These are phyloP conservation scores for Paracamarosporium sp. DNA, from an alignment of 2,329 filamentous ascomycete genomes.

Conservation along the genomic window DNA sequence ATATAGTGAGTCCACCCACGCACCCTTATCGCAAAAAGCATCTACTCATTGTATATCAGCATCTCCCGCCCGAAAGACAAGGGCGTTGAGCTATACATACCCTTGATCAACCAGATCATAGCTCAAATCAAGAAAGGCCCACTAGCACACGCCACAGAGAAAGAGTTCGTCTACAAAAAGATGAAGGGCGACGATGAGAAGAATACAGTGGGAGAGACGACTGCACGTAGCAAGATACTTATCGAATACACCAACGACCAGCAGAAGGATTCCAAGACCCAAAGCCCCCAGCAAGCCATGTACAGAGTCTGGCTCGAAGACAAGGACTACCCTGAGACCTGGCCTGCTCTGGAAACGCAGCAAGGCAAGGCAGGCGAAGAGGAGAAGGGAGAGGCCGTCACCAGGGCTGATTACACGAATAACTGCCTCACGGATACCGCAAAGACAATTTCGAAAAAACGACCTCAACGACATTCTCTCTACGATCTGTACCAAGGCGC, in stretches of 20 bases:
- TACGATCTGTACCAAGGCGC: no score
- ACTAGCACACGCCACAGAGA: neutral
- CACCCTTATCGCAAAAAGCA: neutral
- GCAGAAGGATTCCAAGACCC: neutral
- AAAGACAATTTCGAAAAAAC: no score
- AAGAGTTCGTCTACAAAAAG: slow-evolving; percentile 1
- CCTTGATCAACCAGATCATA: neutral
- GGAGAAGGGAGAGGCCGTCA: no score
- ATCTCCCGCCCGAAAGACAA: neutral
- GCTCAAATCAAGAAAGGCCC: neutral
- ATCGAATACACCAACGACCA: slow-evolving; percentile 11
- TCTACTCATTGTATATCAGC: neutral
- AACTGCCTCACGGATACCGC: no score
- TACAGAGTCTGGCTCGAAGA: neutral
- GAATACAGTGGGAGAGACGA: neutral
- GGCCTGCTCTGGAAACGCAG: no score
- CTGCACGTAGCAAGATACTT: slow-evolving; percentile 10
- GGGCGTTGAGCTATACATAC: neutral
- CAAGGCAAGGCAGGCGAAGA: no score
- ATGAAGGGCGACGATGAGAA: neutral
- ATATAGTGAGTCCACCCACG: neutral
- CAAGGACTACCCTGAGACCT: no score
- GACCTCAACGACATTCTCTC: no score
- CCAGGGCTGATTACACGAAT: no score
- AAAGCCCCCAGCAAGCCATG: slow-evolving; percentile 2